Evolutionary conservation across 306 rosid species (phyloP), one percentile per base, ranked within the genome.

Genomic region (Prunus padus): DNA sequence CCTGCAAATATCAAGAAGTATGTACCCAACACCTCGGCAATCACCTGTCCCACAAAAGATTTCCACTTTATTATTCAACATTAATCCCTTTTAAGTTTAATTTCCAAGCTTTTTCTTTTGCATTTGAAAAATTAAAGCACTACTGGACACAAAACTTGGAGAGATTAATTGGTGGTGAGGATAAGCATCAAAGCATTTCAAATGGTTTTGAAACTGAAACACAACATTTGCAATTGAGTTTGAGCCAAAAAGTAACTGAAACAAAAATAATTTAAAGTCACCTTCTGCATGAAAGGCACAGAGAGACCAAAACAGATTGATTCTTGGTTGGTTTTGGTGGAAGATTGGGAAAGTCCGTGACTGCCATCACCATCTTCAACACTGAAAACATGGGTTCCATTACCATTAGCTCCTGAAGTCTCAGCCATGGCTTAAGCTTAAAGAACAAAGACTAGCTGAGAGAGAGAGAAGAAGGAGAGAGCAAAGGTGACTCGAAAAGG

Each of bases 1-100:
- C 99, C 97, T 0, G 88, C 91, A 74, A 95, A 95, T 71, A 92
- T 77, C 89, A 95, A 37, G 79, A 95, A 92, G 81, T 86, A 92
- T 0, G 97, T 95, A 0, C 97, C 97, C 67, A 92, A 71, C 22
- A 79, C 67, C 84, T 95, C 99, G 1, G 97, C 97, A 37, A 90
- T 47, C 73, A 95, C 70, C 99, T 92, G 80, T 8, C 76, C 51
- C 64, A 7, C 5, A 54, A 25, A 76, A 42, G 11, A 14, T 59
- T 33, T 42, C 44, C 40, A 45, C 19, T 69, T 42, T 33, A 10
- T 56, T 14, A 7, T 28, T 22, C n/a, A 25, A 45, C 55, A 18
- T 28, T 23, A 18, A 69, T 8, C 44, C 25, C 50, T 15, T 16
- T 60, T 16, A 2, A 33, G 40, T 33, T 33, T 33, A 33, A 33